Base-by-base conservation (phyloP, 441 rosid genomes). In the Euphorbia celastroides region DNA sequence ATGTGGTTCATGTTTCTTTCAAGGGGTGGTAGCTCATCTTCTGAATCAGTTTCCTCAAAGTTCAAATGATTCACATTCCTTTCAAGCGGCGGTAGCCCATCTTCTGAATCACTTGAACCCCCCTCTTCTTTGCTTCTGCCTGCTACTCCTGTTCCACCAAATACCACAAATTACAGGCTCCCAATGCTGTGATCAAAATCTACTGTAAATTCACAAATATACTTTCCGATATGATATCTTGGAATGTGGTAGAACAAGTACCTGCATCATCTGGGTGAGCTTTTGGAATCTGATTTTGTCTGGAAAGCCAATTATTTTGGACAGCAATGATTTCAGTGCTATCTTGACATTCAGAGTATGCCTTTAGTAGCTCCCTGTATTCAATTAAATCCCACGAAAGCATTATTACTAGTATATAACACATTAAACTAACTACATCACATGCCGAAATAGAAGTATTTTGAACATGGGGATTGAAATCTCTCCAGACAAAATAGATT, bases 221-320 rank as follows among this genome's bases (percentile, higher is more conserved):
- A n/a, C n/a, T n/a, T n/a, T n/a, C n/a, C n/a, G n/a, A n/a, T n/a
- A n/a, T n/a, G n/a, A n/a, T n/a, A n/a, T n/a, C n/a, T n/a, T n/a
- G n/a, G n/a, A n/a, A n/a, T 22, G 44, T 20, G 20, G 12, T 14
- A 41, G 22, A 32, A n/a, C 25, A 56, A 58, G 62, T 74, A 89
- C 99, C 88, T 72, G 82, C 72, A 68, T 34, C 65, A 2, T 71
- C 77, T 0, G 77, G 60, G 30, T 74, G 79, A 74, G 75, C 78
- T 75, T 85, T 84, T 1, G 87, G 81, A 75, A 86, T 74, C 57
- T 75, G 80, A 2, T 71, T 81, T 79, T 89, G 90, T 74, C 83
- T 84, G 23, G 92, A 75, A 77, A 94, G 93, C 99, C 99, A 94
- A 31, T 83, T 77, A 71, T 88, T 89, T 82, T 94, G 99, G 64